These are phyloP conservation scores for Inga laurina DNA, from an alignment of 306 rosid genomes.

Conservation along the genomic window DNA sequence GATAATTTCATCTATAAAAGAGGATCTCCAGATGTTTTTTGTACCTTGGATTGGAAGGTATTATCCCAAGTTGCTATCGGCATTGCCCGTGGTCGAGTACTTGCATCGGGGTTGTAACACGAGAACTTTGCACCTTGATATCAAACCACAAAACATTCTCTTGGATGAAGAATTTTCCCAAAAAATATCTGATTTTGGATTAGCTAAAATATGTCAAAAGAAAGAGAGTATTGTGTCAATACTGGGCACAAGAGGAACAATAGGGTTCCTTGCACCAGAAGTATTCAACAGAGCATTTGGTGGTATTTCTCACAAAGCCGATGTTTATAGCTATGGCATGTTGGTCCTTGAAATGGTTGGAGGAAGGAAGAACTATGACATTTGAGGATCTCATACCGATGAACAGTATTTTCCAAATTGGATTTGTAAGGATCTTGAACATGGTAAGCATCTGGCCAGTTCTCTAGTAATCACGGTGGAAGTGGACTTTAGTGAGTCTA, in stretches of 20 bases:
- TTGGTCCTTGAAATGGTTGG: constrained; percentile 34
- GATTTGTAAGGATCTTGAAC: constrained; percentile 28
- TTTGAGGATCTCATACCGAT: not conserved
- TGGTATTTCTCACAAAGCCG: constrained; percentile 23
- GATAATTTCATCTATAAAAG: not conserved
- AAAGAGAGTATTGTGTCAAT: not conserved
- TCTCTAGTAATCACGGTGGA: not conserved
- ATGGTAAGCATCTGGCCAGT: not conserved
- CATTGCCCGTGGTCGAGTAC: not conserved
- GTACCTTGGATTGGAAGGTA: not conserved
- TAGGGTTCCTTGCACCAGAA: constrained; percentile 9
- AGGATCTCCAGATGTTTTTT: not conserved
- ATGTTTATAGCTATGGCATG: constrained; percentile 37
- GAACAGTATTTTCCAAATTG: constrained; percentile 25
- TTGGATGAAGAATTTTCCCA: not conserved
- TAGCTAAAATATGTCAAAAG: not conserved
- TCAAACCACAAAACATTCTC: not conserved
- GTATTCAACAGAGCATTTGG: not conserved
- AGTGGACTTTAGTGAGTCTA: constrained; percentile 27
- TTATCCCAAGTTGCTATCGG: not conserved
- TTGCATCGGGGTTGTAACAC: not conserved
- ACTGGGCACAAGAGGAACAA: not conserved
- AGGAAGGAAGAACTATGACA: constrained; percentile 23
- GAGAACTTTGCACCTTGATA: not conserved
- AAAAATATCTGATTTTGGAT: not conserved